Percentiles rank a stretch among this genome's conserved stretches.
These are phyloP conservation scores for Scedosporium aurantiacum DNA, from an alignment of 2,329 filamentous ascomycete genomes.

Conservation along the genomic window DNA sequence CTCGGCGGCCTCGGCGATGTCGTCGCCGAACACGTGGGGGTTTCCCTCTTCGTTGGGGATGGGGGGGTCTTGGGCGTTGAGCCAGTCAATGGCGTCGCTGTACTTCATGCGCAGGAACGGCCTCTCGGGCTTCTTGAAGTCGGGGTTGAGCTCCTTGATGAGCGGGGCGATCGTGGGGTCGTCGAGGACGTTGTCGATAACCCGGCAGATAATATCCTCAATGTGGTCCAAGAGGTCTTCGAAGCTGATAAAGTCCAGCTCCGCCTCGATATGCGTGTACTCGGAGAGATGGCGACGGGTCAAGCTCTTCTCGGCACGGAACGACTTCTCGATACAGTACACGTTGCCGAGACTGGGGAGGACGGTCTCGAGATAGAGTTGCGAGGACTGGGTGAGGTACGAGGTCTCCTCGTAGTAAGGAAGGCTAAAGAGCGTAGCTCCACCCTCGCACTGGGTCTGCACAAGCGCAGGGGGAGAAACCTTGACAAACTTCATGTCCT, in stretches of 20 bases:
- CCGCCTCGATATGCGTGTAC: conserved; percentile 93
- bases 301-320: conserved; percentile 92
- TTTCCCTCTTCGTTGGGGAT: conserved; percentile 90
- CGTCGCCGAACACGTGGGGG: conserved; percentile 85
- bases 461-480: conserved; percentile 85
- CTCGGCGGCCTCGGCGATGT: conserved; percentile 96
- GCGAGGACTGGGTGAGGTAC: conserved; percentile 92
- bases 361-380: conserved; percentile 94
- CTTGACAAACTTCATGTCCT: conserved; percentile 67
- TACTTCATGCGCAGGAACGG: conserved; percentile 96
- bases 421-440: conserved; percentile 80
- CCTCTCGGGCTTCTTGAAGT: conserved; percentile 67
- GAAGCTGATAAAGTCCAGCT: conserved; percentile 93
- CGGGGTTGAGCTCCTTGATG: conserved; percentile 82
- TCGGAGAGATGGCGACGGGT: conserved; percentile 91
- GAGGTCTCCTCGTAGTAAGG: conserved; percentile 83
- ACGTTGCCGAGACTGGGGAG: conserved; percentile 85
- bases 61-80: conserved; percentile 64
- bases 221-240: conserved; percentile 78
- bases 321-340: conserved; percentile 97
- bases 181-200: conserved; percentile 65
- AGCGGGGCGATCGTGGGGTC: conserved; percentile 62
- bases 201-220: conserved; percentile 76
- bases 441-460: conserved; percentile 90
- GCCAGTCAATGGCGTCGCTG: conserved; percentile 86